phyloP scores from a whole-genome alignment of 1,139 yeast genomes.

The Blastobotrys malaysiensis region DNA sequence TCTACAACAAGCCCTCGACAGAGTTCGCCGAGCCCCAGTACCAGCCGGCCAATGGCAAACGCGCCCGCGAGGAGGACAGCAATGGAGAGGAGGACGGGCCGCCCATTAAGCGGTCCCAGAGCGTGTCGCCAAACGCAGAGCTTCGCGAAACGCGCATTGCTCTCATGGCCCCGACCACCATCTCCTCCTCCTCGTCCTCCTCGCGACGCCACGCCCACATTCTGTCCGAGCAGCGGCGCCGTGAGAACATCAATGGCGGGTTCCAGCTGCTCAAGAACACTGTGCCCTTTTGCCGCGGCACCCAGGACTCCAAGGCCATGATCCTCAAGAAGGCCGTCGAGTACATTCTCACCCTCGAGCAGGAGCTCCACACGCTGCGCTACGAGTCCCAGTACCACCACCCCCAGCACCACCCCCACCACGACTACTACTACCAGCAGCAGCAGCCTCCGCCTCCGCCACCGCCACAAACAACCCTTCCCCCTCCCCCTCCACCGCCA shows the following conservation, averaged over 20 bases:
- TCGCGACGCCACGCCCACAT: constrained; percentile 37
- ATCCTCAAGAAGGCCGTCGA: constrained; percentile 39
- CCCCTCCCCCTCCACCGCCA: constrained; percentile 10
- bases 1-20: background rate
- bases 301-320: constrained; percentile 42
- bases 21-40: background rate
- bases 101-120: constrained; percentile 4
- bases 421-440: constrained; percentile 2
- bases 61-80: constrained; percentile 2
- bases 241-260: constrained; percentile 44
- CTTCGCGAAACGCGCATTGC: constrained; percentile 14
- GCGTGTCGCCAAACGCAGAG: background rate
- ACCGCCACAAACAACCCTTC: constrained; percentile 9
- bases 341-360: constrained; percentile 37
- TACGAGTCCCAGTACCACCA: constrained; percentile 4
- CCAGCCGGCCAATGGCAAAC: constrained; percentile 1
- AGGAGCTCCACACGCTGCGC: constrained; percentile 19
- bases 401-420: constrained; percentile 1
- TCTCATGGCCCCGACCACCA: constrained; percentile 30
- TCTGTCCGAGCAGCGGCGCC: constrained; percentile 41
- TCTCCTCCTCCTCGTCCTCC: constrained; percentile 24
- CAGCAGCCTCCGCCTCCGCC: constrained; percentile 9
- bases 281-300: constrained; percentile 40
- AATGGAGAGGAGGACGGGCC: constrained; percentile 1
- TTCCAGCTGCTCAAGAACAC: constrained; percentile 36